Evolutionary conservation across 2,329 filamentous ascomycete genomes (phyloP), one percentile per base, ranked within the genome.

Genomic region (Pezicula neosporulosa): DNA sequence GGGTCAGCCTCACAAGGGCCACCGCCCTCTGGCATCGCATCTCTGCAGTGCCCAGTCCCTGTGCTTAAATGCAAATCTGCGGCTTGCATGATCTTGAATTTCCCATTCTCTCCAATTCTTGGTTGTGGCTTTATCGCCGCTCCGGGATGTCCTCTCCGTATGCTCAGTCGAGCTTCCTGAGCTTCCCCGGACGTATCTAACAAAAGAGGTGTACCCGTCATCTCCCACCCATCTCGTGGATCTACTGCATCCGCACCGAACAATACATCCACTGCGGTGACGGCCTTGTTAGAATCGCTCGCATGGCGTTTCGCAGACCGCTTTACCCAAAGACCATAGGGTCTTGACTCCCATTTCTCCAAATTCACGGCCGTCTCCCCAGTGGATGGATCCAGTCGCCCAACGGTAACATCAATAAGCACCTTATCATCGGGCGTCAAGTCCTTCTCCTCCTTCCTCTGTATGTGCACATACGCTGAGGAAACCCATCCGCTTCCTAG

Each of bases 51-150:
- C 9, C 94, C 94, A 5, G 92, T 78, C 9, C 93, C 94, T 2
- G 94, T 99, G 64, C 90, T 93, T 50, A 99, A 73, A 70, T 99
- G 94, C 55, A 97, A 73, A 72, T 99, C 94, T n/a, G 91, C 88
- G 50, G 96, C 77, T 71, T 99, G 94, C 80, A 99, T 84, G 58
- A 99, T 96, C 75, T 97, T 97, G 76, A 97, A 97, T 61, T 87
- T 90, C 28, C 93, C 94, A 66, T 94, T 90, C 55, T 95, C 90
- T 41, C 83, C 81, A 56, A 99, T 90, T 52, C 89, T 83, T 10
- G 87, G 89, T 37, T 83, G 75, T 1, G 89, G 87, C 67, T 86
- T 91, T 63, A 84, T 80, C 35, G 78, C 69, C 58, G 85, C 81
- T 19, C 76, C 73, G 19, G 82, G 81, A 47, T 77, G 75, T 2